phyloP scores from a whole-genome alignment of 805 yeast species.

The Saccharomycodes ludwigii region DNA sequence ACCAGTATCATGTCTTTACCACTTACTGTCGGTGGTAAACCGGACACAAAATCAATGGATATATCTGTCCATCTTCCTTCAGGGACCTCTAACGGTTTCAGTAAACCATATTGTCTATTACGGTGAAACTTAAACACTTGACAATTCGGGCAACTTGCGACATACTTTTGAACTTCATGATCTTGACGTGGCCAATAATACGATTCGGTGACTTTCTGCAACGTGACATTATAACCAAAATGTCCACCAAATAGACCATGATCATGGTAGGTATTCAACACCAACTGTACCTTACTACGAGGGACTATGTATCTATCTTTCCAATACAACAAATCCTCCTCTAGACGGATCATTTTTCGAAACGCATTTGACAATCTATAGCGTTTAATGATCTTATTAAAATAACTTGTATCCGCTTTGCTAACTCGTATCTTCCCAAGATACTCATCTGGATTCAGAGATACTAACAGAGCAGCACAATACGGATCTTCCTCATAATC shows the following conservation, averaged over 20 bases:
- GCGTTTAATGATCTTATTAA: not conserved
- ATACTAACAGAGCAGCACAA: constrained; percentile 5
- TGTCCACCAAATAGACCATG: constrained; percentile 7
- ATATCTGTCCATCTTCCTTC: constrained; percentile 12
- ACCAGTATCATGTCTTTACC: constrained; percentile 8
- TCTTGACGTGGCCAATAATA: constrained; percentile 6
- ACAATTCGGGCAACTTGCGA: constrained; percentile 6
- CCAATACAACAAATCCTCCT: not conserved
- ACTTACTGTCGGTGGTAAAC: constrained; percentile 6
- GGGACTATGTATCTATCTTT: not conserved
- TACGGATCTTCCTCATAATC: constrained; percentile 3
- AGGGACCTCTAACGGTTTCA: constrained; percentile 8
- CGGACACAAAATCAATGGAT: constrained; percentile 11
- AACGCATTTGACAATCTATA: constrained; percentile 1
- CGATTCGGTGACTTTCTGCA: constrained; percentile 3
- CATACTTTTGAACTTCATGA: constrained; percentile 1
- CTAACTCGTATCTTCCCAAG: no score
- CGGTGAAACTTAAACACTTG: constrained; percentile 5
- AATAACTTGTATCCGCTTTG: not conserved
- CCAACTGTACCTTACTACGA: not conserved
- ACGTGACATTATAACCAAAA: constrained; percentile 7
- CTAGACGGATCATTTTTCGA: no score
- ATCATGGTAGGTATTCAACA: constrained; percentile 5
- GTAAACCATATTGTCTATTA: constrained; percentile 5
- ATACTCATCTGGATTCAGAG: no score